A percentile compares a stretch with the other conserved stretches of the same genome.
Evolutionary conservation across 2,329 filamentous ascomycete species (phyloP).

Genomic region (Davidsoniella neocaledoniae): DNA sequence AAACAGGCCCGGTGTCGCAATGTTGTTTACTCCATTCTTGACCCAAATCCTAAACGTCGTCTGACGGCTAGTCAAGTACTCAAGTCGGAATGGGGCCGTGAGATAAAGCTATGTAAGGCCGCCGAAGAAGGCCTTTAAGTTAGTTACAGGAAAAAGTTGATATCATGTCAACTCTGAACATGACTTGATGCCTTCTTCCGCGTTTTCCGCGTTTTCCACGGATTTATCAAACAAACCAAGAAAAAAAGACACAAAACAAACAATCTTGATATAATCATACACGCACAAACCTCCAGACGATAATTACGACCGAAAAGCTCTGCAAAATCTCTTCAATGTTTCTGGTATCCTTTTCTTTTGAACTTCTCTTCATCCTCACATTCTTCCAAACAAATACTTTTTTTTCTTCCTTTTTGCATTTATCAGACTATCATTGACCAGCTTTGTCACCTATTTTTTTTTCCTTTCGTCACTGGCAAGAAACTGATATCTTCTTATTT

Average conservation of each 20-base stretch:
- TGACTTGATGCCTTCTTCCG: too few species aligned
- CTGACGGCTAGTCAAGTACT: constrained; percentile 93
- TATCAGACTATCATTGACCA: not conserved
- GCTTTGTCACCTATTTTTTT: not conserved
- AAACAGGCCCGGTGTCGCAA: constrained; percentile 83
- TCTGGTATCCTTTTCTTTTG: not conserved
- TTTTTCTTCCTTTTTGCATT: not conserved
- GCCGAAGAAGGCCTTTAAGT: constrained; percentile 59
- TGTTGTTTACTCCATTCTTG: constrained; percentile 95
- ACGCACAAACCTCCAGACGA: not conserved
- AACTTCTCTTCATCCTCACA: too few species aligned
- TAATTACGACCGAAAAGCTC: constrained; percentile 1
- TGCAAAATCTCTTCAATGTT: not conserved
- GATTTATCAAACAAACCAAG: too few species aligned
- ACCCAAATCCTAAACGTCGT: constrained; percentile 80
- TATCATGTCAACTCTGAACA: too few species aligned
- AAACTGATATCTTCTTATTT: constrained; percentile 4
- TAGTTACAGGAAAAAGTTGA: too few species aligned
- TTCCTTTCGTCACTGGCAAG: not conserved
- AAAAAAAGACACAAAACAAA: not conserved
- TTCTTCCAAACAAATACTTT: not conserved
- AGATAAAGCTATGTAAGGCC: constrained; percentile 92
- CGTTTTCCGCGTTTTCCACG: too few species aligned
- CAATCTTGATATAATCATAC: too few species aligned
- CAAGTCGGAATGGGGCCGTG: constrained; percentile 96